Evolutionary conservation across 1,139 yeast species (phyloP), one percentile per base, ranked within the genome.

Genomic region (Blastobotrys aristatus): DNA sequence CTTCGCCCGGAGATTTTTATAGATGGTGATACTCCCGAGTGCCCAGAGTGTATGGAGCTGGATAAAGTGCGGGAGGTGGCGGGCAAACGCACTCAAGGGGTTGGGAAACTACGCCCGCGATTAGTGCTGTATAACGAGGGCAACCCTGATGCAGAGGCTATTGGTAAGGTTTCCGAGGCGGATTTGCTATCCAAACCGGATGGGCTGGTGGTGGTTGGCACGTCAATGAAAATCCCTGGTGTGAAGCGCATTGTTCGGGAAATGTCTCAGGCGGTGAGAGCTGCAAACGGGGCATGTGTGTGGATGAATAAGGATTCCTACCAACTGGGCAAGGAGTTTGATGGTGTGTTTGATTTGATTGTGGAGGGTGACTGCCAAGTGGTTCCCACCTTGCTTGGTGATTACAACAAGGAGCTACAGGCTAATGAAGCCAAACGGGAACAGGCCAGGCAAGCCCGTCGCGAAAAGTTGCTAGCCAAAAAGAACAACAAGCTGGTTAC

Each of bases 221-320:
- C 96, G 0, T 82, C 95, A 1, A 68, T 88, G 48, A 83, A 84
- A 61, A 92, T 88, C 16, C 96, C 94, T 14, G 96, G 96, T 0
- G 95, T 88, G 11, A 76, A 82, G 62, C 75, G 84, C 55, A 68
- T 88, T 51, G 92, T 86, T 13, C 80, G 79, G 55, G 83, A 81
- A 52, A 70, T 88, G 66, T 77, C 89, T 3, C 76, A 76, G 51
- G 75, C 80, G 2, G 82, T 88, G 7, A 89, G 81, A 59, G 70
- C 77, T 1, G 71, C 73, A 22, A 74, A 71, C 46, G 84, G 84
- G 0, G 74, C 75, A 47, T 75, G 79, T 1, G 71, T 80, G 2
- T 80, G 82, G 79, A 60, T 79, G 34, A 79, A 79, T 56, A 69
- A 70, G 34, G 84, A 79, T 40, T 70, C 70, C 46, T 81, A 82